Evolutionary conservation across 768 basidiomycete genomes (phyloP), one percentile per base, ranked within the genome.

Genomic region (Panaeolus papilionaceus): DNA sequence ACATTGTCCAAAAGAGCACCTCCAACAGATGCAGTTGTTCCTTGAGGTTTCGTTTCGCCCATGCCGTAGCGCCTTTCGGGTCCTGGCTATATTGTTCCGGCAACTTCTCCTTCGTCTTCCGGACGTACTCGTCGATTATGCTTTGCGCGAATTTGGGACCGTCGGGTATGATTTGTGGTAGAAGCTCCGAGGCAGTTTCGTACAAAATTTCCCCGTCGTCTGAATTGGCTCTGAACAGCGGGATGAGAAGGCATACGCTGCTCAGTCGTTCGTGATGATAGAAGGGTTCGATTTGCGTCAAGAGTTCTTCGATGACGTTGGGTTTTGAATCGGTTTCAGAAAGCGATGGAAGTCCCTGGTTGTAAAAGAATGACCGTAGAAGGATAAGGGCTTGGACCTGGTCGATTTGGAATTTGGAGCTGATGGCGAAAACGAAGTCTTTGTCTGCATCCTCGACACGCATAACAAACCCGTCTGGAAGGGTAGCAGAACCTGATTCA

Each of bases 1-100:
- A 96, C 86, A 95, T 90, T 4, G 89, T 85, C 88, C 93, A 94
- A 78, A 98, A 98, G 54, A 98, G 82, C 39, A 96, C 87, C 71
- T 98, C 94, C 62, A 98, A 80, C 49, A 95, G 75, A 11, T 89
- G 88, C 47, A 95, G 80, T 75, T 97, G 96, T 73, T 96, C 91
- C 72, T 86, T 87, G 38, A 85, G 74, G 72, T 88, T 91, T 76
- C 94, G 90, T 79, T 91, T 92, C 44, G 86, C 90, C 87, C 89
- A 92, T 45, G 79, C 77, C n/a, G 88, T 84, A 10, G 88, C 89
- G 18, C 82, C 81, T 68, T 83, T 84, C 18, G 89, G 89, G 70
- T 92, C 84, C 2, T 78, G 76, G n/a, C 70, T 76, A 23, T 83
- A 76, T 11, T 77, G 75, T 61, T 80, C 81, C 0, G 90, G 86